These are phyloP conservation scores for Solanum lycopersicoides DNA, from an alignment of 257 asterid species.

Conservation along the genomic window DNA sequence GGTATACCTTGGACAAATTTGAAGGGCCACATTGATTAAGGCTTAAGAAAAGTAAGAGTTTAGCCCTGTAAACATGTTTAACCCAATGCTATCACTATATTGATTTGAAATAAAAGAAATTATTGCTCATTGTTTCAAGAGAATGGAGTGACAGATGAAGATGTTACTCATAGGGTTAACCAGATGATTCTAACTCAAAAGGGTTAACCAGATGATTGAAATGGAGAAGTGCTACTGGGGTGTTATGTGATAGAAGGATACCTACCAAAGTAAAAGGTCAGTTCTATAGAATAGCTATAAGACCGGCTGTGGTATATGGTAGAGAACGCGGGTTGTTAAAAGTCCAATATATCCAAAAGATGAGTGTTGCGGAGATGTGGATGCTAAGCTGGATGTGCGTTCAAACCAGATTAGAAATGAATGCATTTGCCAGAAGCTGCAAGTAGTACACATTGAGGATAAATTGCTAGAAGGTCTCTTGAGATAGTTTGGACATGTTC, in stretches of 20 bases:
- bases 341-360: neutral
- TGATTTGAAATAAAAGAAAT: neutral
- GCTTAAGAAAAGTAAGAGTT: neutral
- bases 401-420: neutral
- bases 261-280: neutral
- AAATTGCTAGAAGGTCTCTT: neutral
- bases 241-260: neutral
- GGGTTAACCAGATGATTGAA: neutral
- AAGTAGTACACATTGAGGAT: neutral
- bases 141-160: neutral
- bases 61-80: neutral
- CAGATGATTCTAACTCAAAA: neutral
- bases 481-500: neutral
- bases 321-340: neutral
- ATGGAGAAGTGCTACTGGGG: neutral
- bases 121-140: neutral
- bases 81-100: neutral
- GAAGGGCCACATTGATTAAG: neutral
- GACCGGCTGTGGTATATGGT: neutral
- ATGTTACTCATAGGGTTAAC: neutral
- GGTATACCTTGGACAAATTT: neutral
- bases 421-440: neutral
- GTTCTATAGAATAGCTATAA: neutral
- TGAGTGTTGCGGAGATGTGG: neutral
- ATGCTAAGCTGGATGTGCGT: neutral